Conservation (phyloP, 2,329 filamentous ascomycete genomes). For the Fusarium ramigenum region DNA sequence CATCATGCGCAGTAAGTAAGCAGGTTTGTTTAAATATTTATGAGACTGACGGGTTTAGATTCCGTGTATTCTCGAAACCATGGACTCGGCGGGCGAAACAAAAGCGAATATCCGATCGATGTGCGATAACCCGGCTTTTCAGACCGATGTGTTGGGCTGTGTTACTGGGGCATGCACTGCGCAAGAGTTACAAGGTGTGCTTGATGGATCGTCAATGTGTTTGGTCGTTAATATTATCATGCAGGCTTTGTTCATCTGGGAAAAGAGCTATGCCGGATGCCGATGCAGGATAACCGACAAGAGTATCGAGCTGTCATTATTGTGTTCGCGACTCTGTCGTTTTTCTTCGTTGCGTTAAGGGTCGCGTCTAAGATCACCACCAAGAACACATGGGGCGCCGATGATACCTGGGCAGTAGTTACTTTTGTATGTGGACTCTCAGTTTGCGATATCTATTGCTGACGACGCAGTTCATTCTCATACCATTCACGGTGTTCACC, state of each 20-base stretch:
- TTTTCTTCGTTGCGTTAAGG: fast-evolving
- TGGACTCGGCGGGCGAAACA: background rate
- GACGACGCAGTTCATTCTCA: background rate
- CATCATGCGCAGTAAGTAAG: background rate
- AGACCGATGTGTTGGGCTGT: background rate
- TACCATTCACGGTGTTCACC: background rate
- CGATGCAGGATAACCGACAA: background rate
- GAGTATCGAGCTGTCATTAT: background rate
- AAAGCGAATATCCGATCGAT: background rate
- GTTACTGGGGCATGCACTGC: fast-evolving
- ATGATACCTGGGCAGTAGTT: background rate
- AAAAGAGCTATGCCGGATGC: background rate
- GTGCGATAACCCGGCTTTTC: background rate
- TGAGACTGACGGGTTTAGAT: background rate
- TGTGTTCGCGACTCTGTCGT: background rate
- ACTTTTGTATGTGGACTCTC: background rate
- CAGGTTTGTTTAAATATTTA: too few species aligned
- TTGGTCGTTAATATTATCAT: fast-evolving
- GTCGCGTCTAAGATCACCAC: background rate
- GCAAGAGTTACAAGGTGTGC: background rate
- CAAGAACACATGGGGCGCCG: background rate
- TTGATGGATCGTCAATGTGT: fast-evolving
- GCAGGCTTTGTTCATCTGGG: background rate
- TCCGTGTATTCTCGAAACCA: background rate
- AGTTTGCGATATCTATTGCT: fast-evolving